Evolutionary conservation across 1,139 yeast species (phyloP).

Genomic region (Diutina ranongensis): DNA sequence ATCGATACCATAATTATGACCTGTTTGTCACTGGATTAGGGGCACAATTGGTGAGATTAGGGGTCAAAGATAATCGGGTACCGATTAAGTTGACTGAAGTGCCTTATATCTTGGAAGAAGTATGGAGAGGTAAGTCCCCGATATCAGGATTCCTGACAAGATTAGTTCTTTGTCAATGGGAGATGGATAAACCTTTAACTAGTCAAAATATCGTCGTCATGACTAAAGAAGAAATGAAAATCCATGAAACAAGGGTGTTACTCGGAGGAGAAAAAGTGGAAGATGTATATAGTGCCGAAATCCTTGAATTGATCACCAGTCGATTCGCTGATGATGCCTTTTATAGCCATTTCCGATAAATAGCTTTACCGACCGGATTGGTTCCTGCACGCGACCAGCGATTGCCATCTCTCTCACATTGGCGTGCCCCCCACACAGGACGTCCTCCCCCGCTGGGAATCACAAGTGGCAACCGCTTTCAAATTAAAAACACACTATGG

Average conservation of each 20-base stretch:
- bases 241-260: constrained; percentile 66
- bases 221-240: constrained; percentile 78
- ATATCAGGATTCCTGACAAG: constrained; percentile 77
- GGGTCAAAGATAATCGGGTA: constrained; percentile 54
- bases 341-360: constrained; percentile 40
- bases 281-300: constrained; percentile 55
- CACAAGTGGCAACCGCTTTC: neutral
- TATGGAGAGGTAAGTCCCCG: constrained; percentile 85
- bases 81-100: constrained; percentile 67
- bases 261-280: constrained; percentile 49
- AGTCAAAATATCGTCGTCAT: constrained; percentile 71
- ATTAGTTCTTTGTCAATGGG: constrained; percentile 76
- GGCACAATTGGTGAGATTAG: constrained; percentile 76
- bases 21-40: constrained; percentile 72
- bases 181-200: constrained; percentile 43
- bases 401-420: no score
- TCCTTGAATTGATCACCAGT: constrained; percentile 43
- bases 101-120: constrained; percentile 81
- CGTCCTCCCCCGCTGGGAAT: no score
- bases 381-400: no score
- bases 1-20: constrained; percentile 75
- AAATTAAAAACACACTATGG: no score
- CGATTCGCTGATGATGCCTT: constrained; percentile 67
- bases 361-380: neutral
- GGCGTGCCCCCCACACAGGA: no score